phyloP scores from a whole-genome alignment of 2,329 filamentous ascomycete species.

The Cladosporium phlei region DNA sequence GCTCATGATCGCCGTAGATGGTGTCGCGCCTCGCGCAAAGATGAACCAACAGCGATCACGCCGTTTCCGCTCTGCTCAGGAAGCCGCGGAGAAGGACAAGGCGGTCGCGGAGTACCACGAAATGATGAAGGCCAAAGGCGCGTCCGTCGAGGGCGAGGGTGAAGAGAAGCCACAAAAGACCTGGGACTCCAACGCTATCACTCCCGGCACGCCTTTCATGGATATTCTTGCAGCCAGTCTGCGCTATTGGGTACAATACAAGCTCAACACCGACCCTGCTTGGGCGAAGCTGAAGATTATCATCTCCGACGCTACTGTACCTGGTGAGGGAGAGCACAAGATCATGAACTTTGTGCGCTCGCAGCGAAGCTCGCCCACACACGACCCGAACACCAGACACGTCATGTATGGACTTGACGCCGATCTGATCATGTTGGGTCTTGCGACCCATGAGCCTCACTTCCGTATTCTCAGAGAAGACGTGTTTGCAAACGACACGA shows the following conservation, averaged over 20 bases:
- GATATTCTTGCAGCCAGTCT: constrained; percentile 84
- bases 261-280: constrained; percentile 90
- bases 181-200: constrained; percentile 86
- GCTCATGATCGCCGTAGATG: constrained; percentile 96
- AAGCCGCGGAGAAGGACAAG: constrained; percentile 88
- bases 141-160: constrained; percentile 31
- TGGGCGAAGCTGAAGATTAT: constrained; percentile 97
- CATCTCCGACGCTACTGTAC: constrained; percentile 96
- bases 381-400: constrained; percentile 94
- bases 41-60: constrained; percentile 99
- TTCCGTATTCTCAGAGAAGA: constrained; percentile 96
- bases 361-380: constrained; percentile 81
- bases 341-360: constrained; percentile 98
- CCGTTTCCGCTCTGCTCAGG: constrained; percentile 89
- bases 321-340: constrained; percentile 97
- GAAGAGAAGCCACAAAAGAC: constrained; percentile 72
- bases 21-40: constrained; percentile 93
- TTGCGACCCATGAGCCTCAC: constrained; percentile 94
- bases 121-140: constrained; percentile 66
- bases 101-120: constrained; percentile 86
- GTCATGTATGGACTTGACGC: constrained; percentile 98
- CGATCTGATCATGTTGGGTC: constrained; percentile 95
- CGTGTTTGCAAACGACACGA: constrained; percentile 87
- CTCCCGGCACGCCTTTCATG: constrained; percentile 97
- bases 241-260: constrained; percentile 96